These are phyloP conservation scores for Trifolium fragiferum DNA, from an alignment of 306 rosid species.

Conservation along the genomic window DNA sequence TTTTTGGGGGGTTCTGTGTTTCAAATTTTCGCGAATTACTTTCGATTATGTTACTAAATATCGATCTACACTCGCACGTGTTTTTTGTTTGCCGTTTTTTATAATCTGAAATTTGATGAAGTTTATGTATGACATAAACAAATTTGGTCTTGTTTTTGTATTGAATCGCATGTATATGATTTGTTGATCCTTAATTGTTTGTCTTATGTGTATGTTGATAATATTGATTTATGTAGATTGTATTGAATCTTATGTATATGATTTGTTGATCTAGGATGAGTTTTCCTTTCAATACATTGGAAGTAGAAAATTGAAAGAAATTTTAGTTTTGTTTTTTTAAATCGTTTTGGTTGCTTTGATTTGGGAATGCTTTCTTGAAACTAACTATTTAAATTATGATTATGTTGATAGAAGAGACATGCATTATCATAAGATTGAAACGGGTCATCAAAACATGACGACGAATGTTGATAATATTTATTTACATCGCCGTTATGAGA, in stretches of 20 bases:
- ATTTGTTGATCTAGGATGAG: slow-evolving; percentile 7
- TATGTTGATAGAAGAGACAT: too few species aligned
- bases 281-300: slow-evolving; percentile 13
- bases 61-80: background rate
- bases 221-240: background rate
- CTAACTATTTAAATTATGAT: slow-evolving; percentile 20
- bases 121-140: background rate
- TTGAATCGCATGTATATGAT: too few species aligned
- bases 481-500: too few species aligned
- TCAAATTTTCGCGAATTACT: background rate
- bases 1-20: too few species aligned
- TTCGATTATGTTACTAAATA: background rate
- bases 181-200: too few species aligned
- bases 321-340: background rate
- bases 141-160: background rate
- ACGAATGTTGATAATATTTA: too few species aligned
- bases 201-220: background rate
- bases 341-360: slow-evolving; percentile 10
- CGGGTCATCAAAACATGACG: too few species aligned
- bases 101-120: slow-evolving; percentile 5
- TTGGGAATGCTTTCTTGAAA: slow-evolving; percentile 6
- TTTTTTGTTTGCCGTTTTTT: background rate
- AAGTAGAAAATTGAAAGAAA: background rate
- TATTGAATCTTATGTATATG: slow-evolving; percentile 23
- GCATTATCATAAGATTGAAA: too few species aligned